Percentiles rank a stretch among this genome's conserved stretches.
phyloP scores from a whole-genome alignment of 2,329 filamentous ascomycete species.

The Westerdykella ornata region DNA sequence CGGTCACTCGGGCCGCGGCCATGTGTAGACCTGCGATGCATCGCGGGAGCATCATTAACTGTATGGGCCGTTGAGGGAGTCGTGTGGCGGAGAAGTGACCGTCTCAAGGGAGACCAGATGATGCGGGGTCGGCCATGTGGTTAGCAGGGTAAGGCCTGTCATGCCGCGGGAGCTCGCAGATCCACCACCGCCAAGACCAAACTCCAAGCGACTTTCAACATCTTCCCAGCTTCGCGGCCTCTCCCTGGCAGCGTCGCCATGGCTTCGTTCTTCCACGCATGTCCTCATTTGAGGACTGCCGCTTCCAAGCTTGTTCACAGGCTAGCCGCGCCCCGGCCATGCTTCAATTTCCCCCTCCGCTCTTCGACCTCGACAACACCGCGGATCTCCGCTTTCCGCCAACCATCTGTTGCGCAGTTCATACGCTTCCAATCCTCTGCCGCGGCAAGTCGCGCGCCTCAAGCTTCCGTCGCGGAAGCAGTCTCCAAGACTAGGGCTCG shows the following conservation, averaged over 20 bases:
- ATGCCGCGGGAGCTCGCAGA: background rate
- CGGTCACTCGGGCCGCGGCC: constrained; percentile 9
- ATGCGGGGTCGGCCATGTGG: background rate
- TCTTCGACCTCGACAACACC: constrained; percentile 13
- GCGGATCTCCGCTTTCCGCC: constrained; percentile 8
- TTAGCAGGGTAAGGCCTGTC: background rate
- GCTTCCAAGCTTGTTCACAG: constrained; percentile 34
- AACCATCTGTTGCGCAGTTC: constrained; percentile 22
- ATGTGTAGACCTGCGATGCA: constrained; percentile 10
- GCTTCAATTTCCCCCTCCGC: constrained; percentile 24
- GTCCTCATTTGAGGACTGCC: constrained; percentile 34
- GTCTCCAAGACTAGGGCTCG: constrained; percentile 6
- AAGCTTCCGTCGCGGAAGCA: constrained; percentile 9
- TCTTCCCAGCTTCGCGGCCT: constrained; percentile 3
- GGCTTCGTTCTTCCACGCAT: constrained; percentile 33
- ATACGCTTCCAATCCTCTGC: constrained; percentile 31
- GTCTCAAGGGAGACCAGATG: background rate
- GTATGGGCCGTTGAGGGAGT: background rate
- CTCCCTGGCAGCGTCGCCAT: constrained; percentile 16
- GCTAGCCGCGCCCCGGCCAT: constrained; percentile 31
- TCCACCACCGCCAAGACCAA: constrained; percentile 5
- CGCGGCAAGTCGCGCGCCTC: constrained; percentile 6
- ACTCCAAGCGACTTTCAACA: background rate
- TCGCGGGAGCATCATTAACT: background rate
- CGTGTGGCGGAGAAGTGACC: background rate